Evolutionary conservation across 306 rosid species (phyloP).

Genomic region (Macrotyloma uniflorum): DNA sequence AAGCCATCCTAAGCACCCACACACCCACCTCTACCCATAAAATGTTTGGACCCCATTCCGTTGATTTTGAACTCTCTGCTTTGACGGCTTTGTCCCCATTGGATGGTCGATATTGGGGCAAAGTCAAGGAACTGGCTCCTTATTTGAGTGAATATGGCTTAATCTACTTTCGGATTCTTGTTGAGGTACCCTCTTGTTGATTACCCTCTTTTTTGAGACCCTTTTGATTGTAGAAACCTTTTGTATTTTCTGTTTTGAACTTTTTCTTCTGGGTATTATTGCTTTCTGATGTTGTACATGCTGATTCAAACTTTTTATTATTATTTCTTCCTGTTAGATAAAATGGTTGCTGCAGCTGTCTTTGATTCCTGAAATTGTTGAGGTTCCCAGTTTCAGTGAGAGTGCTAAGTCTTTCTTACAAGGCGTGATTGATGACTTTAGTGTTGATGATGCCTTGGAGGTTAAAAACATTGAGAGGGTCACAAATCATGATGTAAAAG

Average conservation of each 20-base stretch:
- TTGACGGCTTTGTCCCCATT: conserved; percentile 75
- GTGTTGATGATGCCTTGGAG: conserved; percentile 67
- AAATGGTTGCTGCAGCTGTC: conserved; percentile 81
- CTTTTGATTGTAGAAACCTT: neutral
- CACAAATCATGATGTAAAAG: conserved; percentile 90
- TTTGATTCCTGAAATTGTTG: conserved; percentile 61
- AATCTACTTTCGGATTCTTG: conserved; percentile 61
- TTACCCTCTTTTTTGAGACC: neutral
- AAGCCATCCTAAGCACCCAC: conserved; percentile 38
- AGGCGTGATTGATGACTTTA: conserved; percentile 60
- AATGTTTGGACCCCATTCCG: conserved; percentile 23
- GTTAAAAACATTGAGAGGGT: conserved; percentile 73
- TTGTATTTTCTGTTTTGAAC: neutral
- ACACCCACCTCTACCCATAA: neutral
- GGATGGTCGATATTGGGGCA: conserved; percentile 76
- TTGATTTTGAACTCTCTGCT: conserved; percentile 50
- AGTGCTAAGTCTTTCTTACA: conserved; percentile 58
- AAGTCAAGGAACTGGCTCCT: conserved; percentile 68
- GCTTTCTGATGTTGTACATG: neutral
- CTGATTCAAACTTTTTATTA: too few relatives aligned
- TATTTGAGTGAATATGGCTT: conserved; percentile 65
- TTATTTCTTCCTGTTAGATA: conserved; percentile 47
- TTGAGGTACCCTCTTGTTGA: conserved; percentile 53
- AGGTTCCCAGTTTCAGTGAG: conserved; percentile 81
- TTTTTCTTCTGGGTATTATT: neutral